A percentile compares a stretch with the other conserved stretches of the same genome.
Evolutionary conservation across 2,329 filamentous ascomycete genomes (phyloP).

Genomic region (Fusarium succisae): DNA sequence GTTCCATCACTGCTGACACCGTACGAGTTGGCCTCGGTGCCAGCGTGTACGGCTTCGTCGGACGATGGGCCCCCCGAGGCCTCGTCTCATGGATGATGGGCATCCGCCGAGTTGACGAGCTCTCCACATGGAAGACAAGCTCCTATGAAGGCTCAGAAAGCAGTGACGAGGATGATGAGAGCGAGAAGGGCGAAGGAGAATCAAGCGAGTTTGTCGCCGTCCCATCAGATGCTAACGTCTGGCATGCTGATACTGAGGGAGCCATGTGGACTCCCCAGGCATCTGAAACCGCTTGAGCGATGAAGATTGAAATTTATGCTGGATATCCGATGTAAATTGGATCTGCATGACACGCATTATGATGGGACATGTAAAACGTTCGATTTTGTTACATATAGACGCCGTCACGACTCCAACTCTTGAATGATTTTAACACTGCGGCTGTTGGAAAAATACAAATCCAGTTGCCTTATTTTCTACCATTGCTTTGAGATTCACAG

Average conservation of each 20-base stretch:
- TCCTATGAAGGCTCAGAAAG: constrained; percentile 50
- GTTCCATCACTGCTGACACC: constrained; percentile 66
- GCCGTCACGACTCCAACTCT: constrained; percentile 44
- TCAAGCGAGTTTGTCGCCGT: constrained; percentile 63
- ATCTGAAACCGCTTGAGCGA: constrained; percentile 35
- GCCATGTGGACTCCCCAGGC: constrained; percentile 56
- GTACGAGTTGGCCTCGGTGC: constrained; percentile 88
- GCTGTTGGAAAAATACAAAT: constrained; percentile 15
- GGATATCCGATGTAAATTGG: constrained; percentile 14
- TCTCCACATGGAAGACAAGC: constrained; percentile 63
- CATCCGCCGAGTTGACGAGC: constrained; percentile 68
- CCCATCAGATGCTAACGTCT: constrained; percentile 53
- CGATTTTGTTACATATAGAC: constrained; percentile 42
- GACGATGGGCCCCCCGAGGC: constrained; percentile 78
- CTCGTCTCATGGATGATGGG: constrained; percentile 96
- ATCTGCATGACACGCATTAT: constrained; percentile 34
- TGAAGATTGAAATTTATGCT: constrained; percentile 17
- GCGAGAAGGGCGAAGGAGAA: constrained; percentile 40
- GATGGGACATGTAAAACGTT: constrained; percentile 40
- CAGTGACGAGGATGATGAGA: constrained; percentile 50
- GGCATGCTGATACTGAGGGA: constrained; percentile 53
- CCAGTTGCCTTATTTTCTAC: constrained; percentile 10
- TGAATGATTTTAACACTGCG: constrained; percentile 19
- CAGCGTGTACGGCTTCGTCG: constrained; percentile 84
- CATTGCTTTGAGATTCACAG: not conserved